These are phyloP conservation scores for Quercus rubra DNA, from an alignment of 306 rosid genomes.

Conservation along the genomic window DNA sequence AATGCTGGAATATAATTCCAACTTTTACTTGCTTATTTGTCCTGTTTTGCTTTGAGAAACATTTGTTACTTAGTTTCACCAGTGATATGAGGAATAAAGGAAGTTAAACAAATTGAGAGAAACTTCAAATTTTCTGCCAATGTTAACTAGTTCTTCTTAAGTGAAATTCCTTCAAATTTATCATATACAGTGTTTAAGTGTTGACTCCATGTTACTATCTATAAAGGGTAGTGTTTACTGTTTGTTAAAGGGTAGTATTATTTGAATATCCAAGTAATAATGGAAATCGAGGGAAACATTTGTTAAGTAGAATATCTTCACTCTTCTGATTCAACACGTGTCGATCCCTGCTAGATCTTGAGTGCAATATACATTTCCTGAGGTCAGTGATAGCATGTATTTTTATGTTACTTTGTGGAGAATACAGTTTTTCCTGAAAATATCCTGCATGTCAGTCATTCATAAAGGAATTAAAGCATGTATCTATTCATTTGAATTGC, in stretches of 20 bases:
- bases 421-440: no score
- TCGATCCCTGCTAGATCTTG: constrained; percentile 62
- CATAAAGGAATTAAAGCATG: no score
- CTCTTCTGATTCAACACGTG: constrained; percentile 45
- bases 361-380: constrained; percentile 71
- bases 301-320: constrained; percentile 65
- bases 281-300: constrained; percentile 58
- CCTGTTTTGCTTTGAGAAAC: no score
- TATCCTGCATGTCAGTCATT: no score
- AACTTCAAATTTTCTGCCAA: background rate
- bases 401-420: no score
- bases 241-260: constrained; percentile 32
- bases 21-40: no score
- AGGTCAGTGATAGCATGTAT: constrained; percentile 44
- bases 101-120: background rate
- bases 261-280: constrained; percentile 68
- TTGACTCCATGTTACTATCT: background rate
- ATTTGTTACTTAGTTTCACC: background rate
- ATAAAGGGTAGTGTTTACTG: no score
- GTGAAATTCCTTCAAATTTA: background rate
- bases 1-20: no score
- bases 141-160: background rate
- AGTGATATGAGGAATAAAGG: background rate
- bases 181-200: background rate
- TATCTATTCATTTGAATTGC: no score